Conservation (phyloP, 2,329 filamentous ascomycete species). For the Aurifilum marmelostoma region DNA sequence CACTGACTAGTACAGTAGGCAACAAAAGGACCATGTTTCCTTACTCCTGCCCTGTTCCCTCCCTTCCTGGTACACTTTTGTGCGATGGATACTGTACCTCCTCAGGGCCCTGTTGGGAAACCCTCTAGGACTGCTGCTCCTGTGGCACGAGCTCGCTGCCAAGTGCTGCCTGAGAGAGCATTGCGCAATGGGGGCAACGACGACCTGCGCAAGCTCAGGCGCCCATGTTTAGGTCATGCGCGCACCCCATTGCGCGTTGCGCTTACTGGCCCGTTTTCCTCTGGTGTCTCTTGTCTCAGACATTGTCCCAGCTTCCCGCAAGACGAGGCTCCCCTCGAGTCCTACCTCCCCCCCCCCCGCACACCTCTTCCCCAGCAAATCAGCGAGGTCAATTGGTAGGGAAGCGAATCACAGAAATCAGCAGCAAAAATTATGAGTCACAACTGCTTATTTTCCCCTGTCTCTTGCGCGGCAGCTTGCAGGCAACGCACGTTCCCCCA, state of each 20-base stretch:
- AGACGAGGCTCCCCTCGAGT: neutral
- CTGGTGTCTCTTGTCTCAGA: neutral
- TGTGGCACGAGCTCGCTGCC: neutral
- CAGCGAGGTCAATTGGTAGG: slow-evolving; percentile 7
- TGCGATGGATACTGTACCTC: neutral
- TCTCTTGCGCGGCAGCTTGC: neutral
- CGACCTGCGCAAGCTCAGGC: neutral
- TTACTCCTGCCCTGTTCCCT: neutral
- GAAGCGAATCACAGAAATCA: slow-evolving; percentile 1
- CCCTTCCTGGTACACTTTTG: neutral
- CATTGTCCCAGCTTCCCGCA: neutral
- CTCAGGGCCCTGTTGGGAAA: neutral
- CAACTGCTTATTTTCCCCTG: slow-evolving; percentile 14
- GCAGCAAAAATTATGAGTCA: slow-evolving; percentile 19
- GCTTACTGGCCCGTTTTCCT: neutral
- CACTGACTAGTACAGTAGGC: slow-evolving; percentile 2
- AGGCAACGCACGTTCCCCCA: neutral
- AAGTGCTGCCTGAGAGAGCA: slow-evolving; percentile 7
- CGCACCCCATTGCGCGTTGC: slow-evolving; percentile 5
- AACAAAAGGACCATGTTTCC: neutral
- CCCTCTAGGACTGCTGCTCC: neutral
- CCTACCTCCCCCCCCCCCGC: no score
- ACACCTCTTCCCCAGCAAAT: slow-evolving; percentile 16
- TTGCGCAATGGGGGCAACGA: neutral
- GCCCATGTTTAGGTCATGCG: neutral